These are phyloP conservation scores for Myriosclerotinia duriaeana DNA, from an alignment of 2,329 filamentous ascomycete species.

Conservation along the genomic window DNA sequence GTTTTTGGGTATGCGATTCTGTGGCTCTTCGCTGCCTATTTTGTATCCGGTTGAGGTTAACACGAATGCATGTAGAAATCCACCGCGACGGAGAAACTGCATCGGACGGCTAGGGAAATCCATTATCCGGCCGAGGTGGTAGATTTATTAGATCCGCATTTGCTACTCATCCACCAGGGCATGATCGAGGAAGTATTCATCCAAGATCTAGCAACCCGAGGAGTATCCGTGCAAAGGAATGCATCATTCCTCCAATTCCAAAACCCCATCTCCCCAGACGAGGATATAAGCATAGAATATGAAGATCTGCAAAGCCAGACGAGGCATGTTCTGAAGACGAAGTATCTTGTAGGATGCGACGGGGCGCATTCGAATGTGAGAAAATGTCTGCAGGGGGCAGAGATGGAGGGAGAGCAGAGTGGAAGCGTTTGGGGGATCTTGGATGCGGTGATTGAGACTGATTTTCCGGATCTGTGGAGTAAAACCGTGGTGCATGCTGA, in stretches of 20 bases:
- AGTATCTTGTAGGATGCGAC: constrained; percentile 65
- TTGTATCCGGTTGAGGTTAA: constrained; percentile 44
- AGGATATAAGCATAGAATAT: constrained; percentile 44
- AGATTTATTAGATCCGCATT: constrained; percentile 36
- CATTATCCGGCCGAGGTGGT: constrained; percentile 37
- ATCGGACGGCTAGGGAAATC: constrained; percentile 42
- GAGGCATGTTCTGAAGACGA: constrained; percentile 54
- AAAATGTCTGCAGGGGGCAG: constrained; percentile 51
- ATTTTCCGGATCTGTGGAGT: constrained; percentile 62
- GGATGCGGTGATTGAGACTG: constrained; percentile 44
- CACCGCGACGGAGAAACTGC: constrained; percentile 25
- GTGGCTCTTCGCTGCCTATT: too few relatives aligned
- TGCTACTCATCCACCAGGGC: constrained; percentile 53
- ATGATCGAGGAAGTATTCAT: constrained; percentile 54
- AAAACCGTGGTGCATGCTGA: constrained; percentile 56
- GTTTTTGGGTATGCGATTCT: constrained; percentile 55
- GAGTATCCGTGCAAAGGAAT: constrained; percentile 49
- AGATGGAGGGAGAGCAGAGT: constrained; percentile 59
- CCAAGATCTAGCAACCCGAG: constrained; percentile 52
- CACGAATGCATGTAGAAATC: constrained; percentile 27
- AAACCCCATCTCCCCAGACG: constrained; percentile 29
- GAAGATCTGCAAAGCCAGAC: constrained; percentile 54
- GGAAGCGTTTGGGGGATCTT: constrained; percentile 60
- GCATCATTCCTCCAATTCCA: constrained; percentile 45
- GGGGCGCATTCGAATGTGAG: constrained; percentile 54